phyloP scores from a whole-genome alignment of 768 basidiomycete species.

The Exidia glandulosa region DNA sequence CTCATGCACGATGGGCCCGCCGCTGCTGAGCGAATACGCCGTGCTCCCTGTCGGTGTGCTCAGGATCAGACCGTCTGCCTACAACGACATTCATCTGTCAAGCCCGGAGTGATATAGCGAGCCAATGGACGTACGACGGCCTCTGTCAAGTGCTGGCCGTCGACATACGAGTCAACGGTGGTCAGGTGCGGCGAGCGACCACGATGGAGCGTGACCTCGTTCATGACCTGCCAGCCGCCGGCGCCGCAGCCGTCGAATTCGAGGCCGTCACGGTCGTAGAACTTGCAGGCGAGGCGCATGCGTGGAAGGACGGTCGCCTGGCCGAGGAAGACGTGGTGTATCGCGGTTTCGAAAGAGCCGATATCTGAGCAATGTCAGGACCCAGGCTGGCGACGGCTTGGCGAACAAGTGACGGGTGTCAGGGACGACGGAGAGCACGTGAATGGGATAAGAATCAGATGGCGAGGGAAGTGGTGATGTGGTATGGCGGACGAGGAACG shows the following conservation, averaged over 20 bases:
- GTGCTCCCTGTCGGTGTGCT: conserved; percentile 96
- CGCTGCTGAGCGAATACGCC: conserved; percentile 90
- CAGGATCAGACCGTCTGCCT: conserved; percentile 91
- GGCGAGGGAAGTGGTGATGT: background rate
- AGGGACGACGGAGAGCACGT: background rate
- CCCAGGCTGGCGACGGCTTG: background rate
- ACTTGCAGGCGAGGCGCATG: conserved; percentile 81
- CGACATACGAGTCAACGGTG: conserved; percentile 87
- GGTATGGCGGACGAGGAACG: background rate
- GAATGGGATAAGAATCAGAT: background rate
- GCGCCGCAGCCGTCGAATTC: background rate
- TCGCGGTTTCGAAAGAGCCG: conserved; percentile 70
- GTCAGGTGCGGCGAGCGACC: conserved; percentile 87
- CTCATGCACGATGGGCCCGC: conserved; percentile 93
- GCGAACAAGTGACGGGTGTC: background rate
- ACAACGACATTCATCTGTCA: conserved; percentile 7
- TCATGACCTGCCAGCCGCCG: conserved; percentile 54
- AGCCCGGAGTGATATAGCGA: background rate
- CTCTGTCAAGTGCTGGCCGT: conserved; percentile 91
- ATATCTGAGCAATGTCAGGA: conserved; percentile 56
- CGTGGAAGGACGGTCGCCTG: conserved; percentile 75
- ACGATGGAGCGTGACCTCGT: conserved; percentile 87
- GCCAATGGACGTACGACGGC: conserved; percentile 82
- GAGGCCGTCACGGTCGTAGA: conserved; percentile 47
- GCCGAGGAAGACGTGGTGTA: conserved; percentile 69